A percentile compares a stretch with the other conserved stretches of the same genome.
Evolutionary conservation across 129 eudicot genomes (phyloP).

Genomic region (carrot (Daucus carota)): DH1_v3.0 NC_030389.2:472001-472500

Average conservation of each 20-base stretch:
- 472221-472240: background rate
- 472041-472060: conserved; percentile 86
- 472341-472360: conserved; percentile 34
- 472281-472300: background rate
- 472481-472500: background rate
- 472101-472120: background rate
- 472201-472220: background rate
- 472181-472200: background rate
- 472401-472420: too few species aligned
- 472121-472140: background rate
- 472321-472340: conserved; percentile 60
- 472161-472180: background rate
- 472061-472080: conserved; percentile 81
- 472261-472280: background rate
- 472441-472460: background rate
- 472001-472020: conserved; percentile 54
- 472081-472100: conserved; percentile 76
- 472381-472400: background rate
- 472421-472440: too few species aligned
- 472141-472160: background rate
- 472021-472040: conserved; percentile 97
- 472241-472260: background rate
- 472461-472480: conserved; percentile 1
- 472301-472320: conserved; percentile 48
- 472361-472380: background rate